Base-by-base conservation (phyloP, 1,284 basidiomycete species). In the Malassezia nana region DNA sequence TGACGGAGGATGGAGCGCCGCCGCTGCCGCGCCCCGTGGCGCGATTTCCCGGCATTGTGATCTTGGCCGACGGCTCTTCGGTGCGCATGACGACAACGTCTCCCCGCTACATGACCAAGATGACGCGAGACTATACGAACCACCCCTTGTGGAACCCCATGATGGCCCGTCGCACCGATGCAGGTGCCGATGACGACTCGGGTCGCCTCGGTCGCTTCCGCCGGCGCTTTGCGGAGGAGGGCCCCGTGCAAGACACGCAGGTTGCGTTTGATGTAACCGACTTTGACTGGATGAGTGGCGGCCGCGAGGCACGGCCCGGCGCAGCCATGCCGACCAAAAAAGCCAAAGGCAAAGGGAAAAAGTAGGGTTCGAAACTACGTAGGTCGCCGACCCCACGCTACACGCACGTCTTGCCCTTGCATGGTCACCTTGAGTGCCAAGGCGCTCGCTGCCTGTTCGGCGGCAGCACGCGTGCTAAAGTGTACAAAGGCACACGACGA, bases 401-500 rank as follows among this genome's bases (percentile, higher is more conserved):
- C 81, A 43, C 81, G 78, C 8, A 86, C 81, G 49, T 80, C 79
- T 66, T 85, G 83, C 1, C 83, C 86, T 26, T 86, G 84, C 33
- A 95, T 78, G 64, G 90, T 86, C 20, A 98, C 79, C 3, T 90
- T 91, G 57, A 84, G 82, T 13, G 87, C 81, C 81, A 91, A 87
- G 8, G 85, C 84, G 61, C 85, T 81, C 0, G 91, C 91, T 0
- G 87, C 89, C 7, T 78, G 76, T 74, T 99, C 94, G 12, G 94
- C 91, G 15, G 81, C 78, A 2, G 79, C 70, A 25, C 94, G 81
- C 52, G 85, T 82, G 56, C 79, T 83, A 77, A 98, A 98, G 75
- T 95, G 95, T 55, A 96, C 81, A 75, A 99, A 99, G 0, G 92
- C 92, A 75, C 89, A 95, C 76, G 89, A 63, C 33, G 60, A 56